These are phyloP conservation scores for Aspergillus versicolor DNA, from an alignment of 2,329 filamentous ascomycete species.

Conservation along the genomic window DNA sequence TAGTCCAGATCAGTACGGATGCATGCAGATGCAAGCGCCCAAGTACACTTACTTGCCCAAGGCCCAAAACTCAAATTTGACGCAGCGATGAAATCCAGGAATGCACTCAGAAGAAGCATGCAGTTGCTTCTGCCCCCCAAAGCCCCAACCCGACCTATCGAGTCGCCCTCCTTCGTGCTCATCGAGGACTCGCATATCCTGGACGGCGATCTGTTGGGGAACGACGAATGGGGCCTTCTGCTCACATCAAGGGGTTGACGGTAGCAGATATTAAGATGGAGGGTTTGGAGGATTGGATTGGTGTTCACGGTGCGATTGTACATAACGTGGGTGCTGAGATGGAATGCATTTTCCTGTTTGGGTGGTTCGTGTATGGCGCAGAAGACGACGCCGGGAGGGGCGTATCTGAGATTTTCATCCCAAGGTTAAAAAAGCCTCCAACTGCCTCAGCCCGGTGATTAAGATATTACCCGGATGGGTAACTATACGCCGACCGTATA, in stretches of 20 bases:
- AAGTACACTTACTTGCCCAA: constrained; percentile 12
- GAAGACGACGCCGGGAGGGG: no score
- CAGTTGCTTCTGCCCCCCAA: background rate
- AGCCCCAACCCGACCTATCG: constrained; percentile 8
- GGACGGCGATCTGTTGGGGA: background rate
- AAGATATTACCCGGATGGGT: no score
- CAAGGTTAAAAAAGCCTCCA: no score
- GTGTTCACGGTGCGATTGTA: background rate
- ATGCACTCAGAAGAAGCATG: background rate
- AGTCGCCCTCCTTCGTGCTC: background rate
- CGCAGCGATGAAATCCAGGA: constrained; percentile 15
- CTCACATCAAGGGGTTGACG: background rate
- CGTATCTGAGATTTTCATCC: no score
- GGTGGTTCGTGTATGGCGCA: no score
- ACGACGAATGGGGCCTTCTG: background rate
- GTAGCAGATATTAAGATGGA: background rate
- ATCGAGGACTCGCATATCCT: background rate
- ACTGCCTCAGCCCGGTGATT: no score
- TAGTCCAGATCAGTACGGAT: background rate
- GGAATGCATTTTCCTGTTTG: no score
- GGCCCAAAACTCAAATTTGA: background rate
- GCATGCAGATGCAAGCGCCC: background rate
- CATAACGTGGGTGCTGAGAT: no score
- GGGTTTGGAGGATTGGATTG: background rate
- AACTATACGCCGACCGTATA: background rate